These are phyloP conservation scores for Globisporangium lucens DNA, from an alignment of 352 stramenopile genomes.

Conservation along the genomic window DNA sequence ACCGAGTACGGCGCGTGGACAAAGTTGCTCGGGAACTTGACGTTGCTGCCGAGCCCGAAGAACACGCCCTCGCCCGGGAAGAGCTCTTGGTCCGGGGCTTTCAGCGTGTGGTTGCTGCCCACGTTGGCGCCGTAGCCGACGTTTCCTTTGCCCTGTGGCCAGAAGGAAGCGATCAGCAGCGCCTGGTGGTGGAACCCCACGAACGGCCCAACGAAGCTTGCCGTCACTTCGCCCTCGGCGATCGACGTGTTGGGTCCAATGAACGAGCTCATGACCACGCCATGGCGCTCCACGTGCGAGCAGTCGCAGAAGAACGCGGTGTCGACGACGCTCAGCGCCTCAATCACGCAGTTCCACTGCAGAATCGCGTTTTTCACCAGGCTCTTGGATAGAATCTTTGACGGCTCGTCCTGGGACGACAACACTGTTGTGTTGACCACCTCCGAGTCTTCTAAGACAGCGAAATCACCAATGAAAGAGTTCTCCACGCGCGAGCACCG, in stretches of 20 bases:
- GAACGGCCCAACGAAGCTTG: constrained; percentile 91
- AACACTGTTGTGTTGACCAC: constrained; percentile 63
- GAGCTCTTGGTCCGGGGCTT: constrained; percentile 88
- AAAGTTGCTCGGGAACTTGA: constrained; percentile 96
- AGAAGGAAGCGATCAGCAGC: constrained; percentile 90
- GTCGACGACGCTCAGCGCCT: constrained; percentile 65
- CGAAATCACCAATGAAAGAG: constrained; percentile 62
- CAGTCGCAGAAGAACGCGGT: constrained; percentile 74
- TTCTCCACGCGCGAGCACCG: constrained; percentile 59
- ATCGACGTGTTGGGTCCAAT: constrained; percentile 85
- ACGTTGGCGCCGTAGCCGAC: constrained; percentile 95
- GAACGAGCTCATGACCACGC: constrained; percentile 82
- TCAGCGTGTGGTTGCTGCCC: constrained; percentile 96
- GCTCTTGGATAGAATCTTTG: constrained; percentile 49
- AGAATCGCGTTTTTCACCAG: constrained; percentile 62
- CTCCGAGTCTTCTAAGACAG: constrained; percentile 58
- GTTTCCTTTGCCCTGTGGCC: constrained; percentile 92
- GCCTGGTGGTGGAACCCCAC: constrained; percentile 95
- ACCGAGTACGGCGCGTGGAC: constrained; percentile 91
- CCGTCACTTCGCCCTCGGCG: constrained; percentile 89
- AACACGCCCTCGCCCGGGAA: constrained; percentile 94
- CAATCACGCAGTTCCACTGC: constrained; percentile 68
- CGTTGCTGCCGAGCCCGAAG: constrained; percentile 90
- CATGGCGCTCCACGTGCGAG: constrained; percentile 76
- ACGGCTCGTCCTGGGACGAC: constrained; percentile 49